phyloP scores from a whole-genome alignment of 805 yeast genomes.

The Candida succiphila region DNA sequence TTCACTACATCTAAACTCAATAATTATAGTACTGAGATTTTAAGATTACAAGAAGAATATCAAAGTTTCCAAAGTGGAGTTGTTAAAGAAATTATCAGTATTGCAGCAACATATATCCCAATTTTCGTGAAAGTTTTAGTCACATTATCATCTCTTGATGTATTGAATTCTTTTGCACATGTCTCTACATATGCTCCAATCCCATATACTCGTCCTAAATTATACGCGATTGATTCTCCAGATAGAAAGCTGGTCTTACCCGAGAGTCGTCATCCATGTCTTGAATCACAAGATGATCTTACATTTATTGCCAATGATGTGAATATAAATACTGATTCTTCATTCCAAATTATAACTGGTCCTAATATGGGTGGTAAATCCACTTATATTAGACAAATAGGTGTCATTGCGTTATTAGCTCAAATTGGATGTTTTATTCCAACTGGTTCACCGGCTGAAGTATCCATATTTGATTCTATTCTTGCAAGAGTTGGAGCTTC shows the following conservation, averaged over 20 bases:
- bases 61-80: slow-evolving; percentile 66
- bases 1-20: slow-evolving; percentile 69
- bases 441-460: slow-evolving; percentile 56
- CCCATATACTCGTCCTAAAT: slow-evolving; percentile 65
- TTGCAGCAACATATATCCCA: slow-evolving; percentile 73
- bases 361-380: slow-evolving; percentile 99
- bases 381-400: slow-evolving; percentile 83
- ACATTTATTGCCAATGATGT: slow-evolving; percentile 90
- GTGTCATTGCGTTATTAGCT: slow-evolving; percentile 77
- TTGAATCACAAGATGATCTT: slow-evolving; percentile 86
- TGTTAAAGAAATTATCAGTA: slow-evolving; percentile 73
- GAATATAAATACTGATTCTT: slow-evolving; percentile 46
- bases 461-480: slow-evolving; percentile 82
- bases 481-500: slow-evolving; percentile 98
- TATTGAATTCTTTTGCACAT: slow-evolving; percentile 77
- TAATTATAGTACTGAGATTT: slow-evolving; percentile 48
- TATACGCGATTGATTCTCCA: slow-evolving; percentile 41
- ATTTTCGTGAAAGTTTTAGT: slow-evolving; percentile 62
- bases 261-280: slow-evolving; percentile 90
- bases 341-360: slow-evolving; percentile 83
- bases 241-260: slow-evolving; percentile 42
- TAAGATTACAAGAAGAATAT: slow-evolving; percentile 54
- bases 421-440: slow-evolving; percentile 91
- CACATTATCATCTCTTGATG: slow-evolving; percentile 69
- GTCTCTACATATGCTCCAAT: slow-evolving; percentile 74